These are phyloP conservation scores for Aechmea fasciata DNA, from an alignment of 176 grass and related monocot genomes.

Conservation along the genomic window DNA sequence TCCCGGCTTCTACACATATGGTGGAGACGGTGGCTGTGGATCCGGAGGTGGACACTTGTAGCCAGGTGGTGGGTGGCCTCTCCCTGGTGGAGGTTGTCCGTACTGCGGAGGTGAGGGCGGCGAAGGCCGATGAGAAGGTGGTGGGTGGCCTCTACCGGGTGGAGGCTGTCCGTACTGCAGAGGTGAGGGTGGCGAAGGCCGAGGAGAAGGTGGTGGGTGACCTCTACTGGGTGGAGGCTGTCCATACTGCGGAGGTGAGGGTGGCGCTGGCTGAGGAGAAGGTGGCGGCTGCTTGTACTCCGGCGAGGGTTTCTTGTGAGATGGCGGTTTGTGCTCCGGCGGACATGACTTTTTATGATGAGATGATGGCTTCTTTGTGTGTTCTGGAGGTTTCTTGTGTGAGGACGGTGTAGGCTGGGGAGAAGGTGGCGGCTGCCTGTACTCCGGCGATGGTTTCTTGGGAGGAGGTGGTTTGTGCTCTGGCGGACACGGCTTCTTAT, in stretches of 20 bases:
- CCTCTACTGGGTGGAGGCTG: not conserved
- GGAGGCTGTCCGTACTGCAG: not conserved
- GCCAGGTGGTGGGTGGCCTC: no score
- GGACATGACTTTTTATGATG: not conserved
- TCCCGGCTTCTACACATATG: no score
- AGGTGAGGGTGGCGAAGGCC: no score
- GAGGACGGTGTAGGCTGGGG: not conserved
- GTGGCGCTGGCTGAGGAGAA: not conserved
- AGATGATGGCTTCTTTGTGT: not conserved
- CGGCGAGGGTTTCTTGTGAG: not conserved
- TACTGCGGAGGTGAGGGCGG: no score
- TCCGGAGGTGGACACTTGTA: no score
- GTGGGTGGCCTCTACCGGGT: not conserved
- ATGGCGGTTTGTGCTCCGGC: not conserved
- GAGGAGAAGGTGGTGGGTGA: no score
- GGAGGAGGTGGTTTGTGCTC: not conserved
- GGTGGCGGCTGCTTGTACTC: slow-evolving; percentile 2
- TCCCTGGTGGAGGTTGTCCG: no score
- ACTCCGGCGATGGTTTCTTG: not conserved
- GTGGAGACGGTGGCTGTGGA: no score
- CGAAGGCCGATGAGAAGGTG: no score
- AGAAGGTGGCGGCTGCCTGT: not conserved
- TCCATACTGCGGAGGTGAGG: not conserved
- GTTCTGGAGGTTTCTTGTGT: not conserved
- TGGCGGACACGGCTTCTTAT: not conserved